These are phyloP conservation scores for Aspergillus fumigatus DNA, from an alignment of 2,329 filamentous ascomycete genomes.

Conservation along the genomic window DNA sequence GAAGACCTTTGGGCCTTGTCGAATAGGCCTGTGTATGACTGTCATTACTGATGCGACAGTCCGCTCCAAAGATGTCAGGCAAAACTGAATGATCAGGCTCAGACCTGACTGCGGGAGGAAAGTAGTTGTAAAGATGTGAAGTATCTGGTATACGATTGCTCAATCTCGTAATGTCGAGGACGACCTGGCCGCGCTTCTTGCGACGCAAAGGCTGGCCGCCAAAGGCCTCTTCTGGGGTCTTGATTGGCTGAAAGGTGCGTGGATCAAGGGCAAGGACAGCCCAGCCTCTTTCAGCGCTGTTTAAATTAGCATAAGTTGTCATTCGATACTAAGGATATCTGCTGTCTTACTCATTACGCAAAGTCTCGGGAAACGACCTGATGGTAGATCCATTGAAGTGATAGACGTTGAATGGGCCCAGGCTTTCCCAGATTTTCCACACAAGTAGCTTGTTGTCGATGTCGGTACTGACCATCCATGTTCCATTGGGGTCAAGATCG, in stretches of 20 bases:
- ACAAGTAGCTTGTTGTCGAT: constrained; percentile 49
- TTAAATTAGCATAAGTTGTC: not conserved
- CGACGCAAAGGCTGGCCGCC: constrained; percentile 28
- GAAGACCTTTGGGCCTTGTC: not conserved
- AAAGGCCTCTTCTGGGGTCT: constrained; percentile 36
- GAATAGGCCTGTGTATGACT: not conserved
- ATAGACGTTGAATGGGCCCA: constrained; percentile 24
- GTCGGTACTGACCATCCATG: constrained; percentile 55
- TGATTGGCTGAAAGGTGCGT: constrained; percentile 35
- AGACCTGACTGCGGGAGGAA: constrained; percentile 17
- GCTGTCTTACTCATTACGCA: constrained; percentile 19
- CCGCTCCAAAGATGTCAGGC: constrained; percentile 26
- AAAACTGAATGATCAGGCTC: constrained; percentile 19
- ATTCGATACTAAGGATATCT: not conserved
- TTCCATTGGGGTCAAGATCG: constrained; percentile 50
- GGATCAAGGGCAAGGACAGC: constrained; percentile 44
- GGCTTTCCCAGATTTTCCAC: constrained; percentile 46
- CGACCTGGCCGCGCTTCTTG: constrained; percentile 12
- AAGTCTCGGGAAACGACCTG: constrained; percentile 21
- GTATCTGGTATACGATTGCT: constrained; percentile 23
- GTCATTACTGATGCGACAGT: constrained; percentile 17
- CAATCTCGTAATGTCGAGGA: constrained; percentile 29
- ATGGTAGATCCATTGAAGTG: constrained; percentile 27
- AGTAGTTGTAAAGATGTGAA: constrained; percentile 25
- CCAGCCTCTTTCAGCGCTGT: constrained; percentile 38